Evolutionary conservation across 179 eudicot species (phyloP).

Genomic region (Nepenthes alata): DNA sequence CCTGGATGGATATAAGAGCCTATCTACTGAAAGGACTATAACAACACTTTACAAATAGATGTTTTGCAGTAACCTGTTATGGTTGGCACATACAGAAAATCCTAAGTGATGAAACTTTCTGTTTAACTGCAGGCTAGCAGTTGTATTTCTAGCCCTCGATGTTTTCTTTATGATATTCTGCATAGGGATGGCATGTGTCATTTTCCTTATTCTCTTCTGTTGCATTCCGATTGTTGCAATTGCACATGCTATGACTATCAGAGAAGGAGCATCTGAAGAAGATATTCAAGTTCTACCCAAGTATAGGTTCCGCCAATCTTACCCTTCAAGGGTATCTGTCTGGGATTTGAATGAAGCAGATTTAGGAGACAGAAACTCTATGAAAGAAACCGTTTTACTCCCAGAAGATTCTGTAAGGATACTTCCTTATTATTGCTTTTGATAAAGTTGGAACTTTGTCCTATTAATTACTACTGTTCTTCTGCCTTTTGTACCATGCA

Average conservation of each 20-base stretch:
- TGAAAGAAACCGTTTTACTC: constrained; percentile 20
- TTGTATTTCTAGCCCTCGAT: constrained; percentile 61
- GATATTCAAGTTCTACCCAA: constrained; percentile 57
- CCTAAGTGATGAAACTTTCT: not conserved
- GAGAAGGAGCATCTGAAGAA: constrained; percentile 65
- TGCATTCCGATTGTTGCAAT: constrained; percentile 50
- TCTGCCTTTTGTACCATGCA: too few species aligned
- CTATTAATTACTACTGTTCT: too few species aligned
- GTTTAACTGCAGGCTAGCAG: constrained; percentile 52
- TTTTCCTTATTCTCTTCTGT: constrained; percentile 47
- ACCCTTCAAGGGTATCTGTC: constrained; percentile 11
- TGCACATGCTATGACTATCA: constrained; percentile 47
- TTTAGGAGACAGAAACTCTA: constrained; percentile 10
- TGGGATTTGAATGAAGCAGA: constrained; percentile 12
- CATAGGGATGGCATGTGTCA: constrained; percentile 42
- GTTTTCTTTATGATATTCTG: constrained; percentile 61
- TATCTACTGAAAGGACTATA: too few species aligned
- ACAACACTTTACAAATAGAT: too few species aligned
- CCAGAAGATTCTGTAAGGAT: constrained; percentile 62
- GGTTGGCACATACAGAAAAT: too few species aligned
- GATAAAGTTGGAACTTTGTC: not conserved
- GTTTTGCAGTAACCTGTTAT: too few species aligned
- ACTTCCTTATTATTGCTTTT: not conserved
- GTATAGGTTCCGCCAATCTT: constrained; percentile 28
- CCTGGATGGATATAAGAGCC: too few species aligned